Evolutionary conservation across 1,139 yeast species (phyloP).

Genomic region (Lodderomyces parapsilosis): DNA sequence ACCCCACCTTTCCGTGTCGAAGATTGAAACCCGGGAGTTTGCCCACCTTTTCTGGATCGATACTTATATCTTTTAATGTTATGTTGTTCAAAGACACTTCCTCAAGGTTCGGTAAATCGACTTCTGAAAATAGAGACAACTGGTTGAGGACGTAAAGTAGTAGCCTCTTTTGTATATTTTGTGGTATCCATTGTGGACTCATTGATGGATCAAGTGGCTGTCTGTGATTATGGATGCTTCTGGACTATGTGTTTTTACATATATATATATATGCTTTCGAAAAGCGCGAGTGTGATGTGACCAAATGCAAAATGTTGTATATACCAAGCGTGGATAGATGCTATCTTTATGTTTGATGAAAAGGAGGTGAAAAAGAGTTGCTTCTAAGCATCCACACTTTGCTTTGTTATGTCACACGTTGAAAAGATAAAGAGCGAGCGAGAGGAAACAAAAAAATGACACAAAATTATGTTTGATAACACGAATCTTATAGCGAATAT

Average conservation of each 20-base stretch:
- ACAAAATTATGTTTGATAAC: too few species aligned
- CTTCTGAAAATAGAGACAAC: slow-evolving; percentile 77
- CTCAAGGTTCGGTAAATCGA: slow-evolving; percentile 77
- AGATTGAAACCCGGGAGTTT: slow-evolving; percentile 64
- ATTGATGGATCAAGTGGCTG: slow-evolving; percentile 21
- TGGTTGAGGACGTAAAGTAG: slow-evolving; percentile 78
- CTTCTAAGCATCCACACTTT: too few species aligned
- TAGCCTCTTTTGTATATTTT: slow-evolving; percentile 76
- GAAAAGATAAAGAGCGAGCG: not conserved
- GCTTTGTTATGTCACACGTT: not conserved
- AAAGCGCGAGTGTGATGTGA: too few species aligned
- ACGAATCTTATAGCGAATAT: too few species aligned
- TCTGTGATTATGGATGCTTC: not conserved
- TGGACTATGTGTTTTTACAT: not conserved
- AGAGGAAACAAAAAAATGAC: not conserved
- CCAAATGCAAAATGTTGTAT: too few species aligned
- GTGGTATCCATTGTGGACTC: slow-evolving; percentile 80
- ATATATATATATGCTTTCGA: too few species aligned
- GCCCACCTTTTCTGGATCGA: slow-evolving; percentile 71
- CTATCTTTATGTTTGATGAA: not conserved
- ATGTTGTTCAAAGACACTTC: slow-evolving; percentile 62
- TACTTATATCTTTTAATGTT: slow-evolving; percentile 58
- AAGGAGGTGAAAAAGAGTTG: not conserved
- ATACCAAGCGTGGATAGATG: not conserved
- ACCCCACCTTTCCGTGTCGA: slow-evolving; percentile 60